Evolutionary conservation across 2,329 filamentous ascomycete genomes (phyloP).

Genomic region (Talaromyces sp.): DNA sequence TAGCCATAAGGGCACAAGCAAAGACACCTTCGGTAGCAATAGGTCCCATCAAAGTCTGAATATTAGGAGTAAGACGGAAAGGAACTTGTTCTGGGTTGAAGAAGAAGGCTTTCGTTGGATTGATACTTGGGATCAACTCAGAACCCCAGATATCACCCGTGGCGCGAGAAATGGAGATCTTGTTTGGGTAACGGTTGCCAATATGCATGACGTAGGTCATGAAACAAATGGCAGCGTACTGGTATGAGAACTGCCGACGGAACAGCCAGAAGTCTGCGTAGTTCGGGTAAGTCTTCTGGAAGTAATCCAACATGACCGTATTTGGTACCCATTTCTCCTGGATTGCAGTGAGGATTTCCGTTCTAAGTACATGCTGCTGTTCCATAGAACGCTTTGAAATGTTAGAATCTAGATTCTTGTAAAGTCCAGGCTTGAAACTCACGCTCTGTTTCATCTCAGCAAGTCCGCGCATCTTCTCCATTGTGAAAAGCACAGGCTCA

Average conservation of each 20-base stretch:
- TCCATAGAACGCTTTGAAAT: constrained; percentile 52
- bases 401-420: constrained; percentile 26
- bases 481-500: constrained; percentile 88
- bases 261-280: constrained; percentile 98
- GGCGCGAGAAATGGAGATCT: constrained; percentile 83
- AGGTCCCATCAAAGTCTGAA: constrained; percentile 94
- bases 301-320: constrained; percentile 80
- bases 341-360: constrained; percentile 92
- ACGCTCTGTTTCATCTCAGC: constrained; percentile 63
- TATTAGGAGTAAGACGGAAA: constrained; percentile 93
- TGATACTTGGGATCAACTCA: constrained; percentile 89
- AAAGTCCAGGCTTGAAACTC: constrained; percentile 24
- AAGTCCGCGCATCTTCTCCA: constrained; percentile 84
- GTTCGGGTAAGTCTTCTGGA: constrained; percentile 80
- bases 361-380: constrained; percentile 66
- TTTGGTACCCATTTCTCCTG: constrained; percentile 90
- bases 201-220: constrained; percentile 99
- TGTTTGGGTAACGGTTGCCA: constrained; percentile 91
- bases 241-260: constrained; percentile 93
- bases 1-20: constrained; percentile 91
- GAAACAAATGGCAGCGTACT: constrained; percentile 90
- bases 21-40: constrained; percentile 95
- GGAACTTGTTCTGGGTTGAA: constrained; percentile 93
- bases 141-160: constrained; percentile 95
- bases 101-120: constrained; percentile 78